Conservation (phyloP, 345 rosid genomes). For the Pugionium dolabratum region DNA sequence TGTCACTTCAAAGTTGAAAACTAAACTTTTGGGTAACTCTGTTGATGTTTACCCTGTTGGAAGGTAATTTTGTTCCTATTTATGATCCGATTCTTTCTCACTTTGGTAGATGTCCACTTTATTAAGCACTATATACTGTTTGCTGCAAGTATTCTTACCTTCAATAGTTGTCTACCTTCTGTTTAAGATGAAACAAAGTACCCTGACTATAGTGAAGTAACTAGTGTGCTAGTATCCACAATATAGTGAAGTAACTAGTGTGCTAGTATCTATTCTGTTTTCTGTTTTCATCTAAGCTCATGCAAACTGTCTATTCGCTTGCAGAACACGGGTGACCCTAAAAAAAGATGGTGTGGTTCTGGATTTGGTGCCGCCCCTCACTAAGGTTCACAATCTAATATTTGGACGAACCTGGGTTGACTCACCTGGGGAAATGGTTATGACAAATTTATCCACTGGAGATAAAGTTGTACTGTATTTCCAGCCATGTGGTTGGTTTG, state of each 20-base stretch:
- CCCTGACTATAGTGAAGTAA: background rate
- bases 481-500: conserved; percentile 89
- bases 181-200: conserved; percentile 7
- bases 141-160: conserved; percentile 10
- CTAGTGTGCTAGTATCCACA: background rate
- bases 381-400: conserved; percentile 70
- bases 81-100: conserved; percentile 5
- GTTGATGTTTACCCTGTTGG: conserved; percentile 74
- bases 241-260: conserved; percentile 1
- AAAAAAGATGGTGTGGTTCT: conserved; percentile 69
- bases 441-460: conserved; percentile 71
- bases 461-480: conserved; percentile 78
- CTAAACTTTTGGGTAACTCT: conserved; percentile 79
- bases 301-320: conserved; percentile 18
- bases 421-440: conserved; percentile 79
- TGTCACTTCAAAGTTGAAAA: conserved; percentile 81
- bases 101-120: background rate
- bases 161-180: background rate
- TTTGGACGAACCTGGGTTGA: conserved; percentile 87
- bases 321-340: conserved; percentile 68
- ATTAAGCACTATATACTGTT: background rate
- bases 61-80: conserved; percentile 44
- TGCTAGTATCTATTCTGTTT: background rate
- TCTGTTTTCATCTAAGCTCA: conserved; percentile 24
- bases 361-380: conserved; percentile 77